Base-by-base conservation (phyloP, 352 stramenopile genomes). In the Globisporangium recalcitrans region DNA sequence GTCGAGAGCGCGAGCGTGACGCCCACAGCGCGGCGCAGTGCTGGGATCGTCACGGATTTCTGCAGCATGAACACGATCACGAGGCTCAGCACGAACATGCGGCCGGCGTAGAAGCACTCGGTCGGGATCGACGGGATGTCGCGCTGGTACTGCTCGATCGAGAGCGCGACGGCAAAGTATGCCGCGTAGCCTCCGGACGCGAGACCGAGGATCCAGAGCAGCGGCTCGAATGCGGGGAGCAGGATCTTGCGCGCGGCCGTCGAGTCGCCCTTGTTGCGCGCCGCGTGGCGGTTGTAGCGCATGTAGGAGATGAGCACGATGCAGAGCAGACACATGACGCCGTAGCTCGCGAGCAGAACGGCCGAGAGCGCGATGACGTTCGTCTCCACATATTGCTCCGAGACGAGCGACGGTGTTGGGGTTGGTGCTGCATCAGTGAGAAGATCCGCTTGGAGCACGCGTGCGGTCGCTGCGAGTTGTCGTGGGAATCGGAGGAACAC, bases 231-330 rank as follows among this genome's bases (percentile, higher is more conserved):
- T 7, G 74, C 67, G 0, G 74, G 74, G 21, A 82, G 54, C 21
- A 79, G 58, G 32, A 77, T 66, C 62, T 90, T 90, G 56, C 79
- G 68, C 7, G 78, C 68, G 13, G 80, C 80, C 1, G 62, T 70
- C 3, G 68, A 60, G 58, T 91, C 70, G 13, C 82, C 76, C 27
- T 67, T 72, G 58, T 63, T 57, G 36, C 78, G 65, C 11, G 75
- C 82, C 6, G 80, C 67, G 42, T 77, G 62, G 16, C 82, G 78
- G 57, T 87, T 86, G 57, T 74, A 73, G 5, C 82, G 75, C 36
- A 91, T 67, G 63, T 90, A 91, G 5, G 53, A 36, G 40, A 87
- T 60, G 13, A 89, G 63, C 22, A 66, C 60, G 38, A 73, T 46
- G 40, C 65, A 77, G 42, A 83, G 70, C 9, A 64, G 29, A 27